Percentiles rank a stretch among this genome's conserved stretches.
Evolutionary conservation across 129 eudicot species (phyloP).

Genomic region (carrot (Daucus carota)): DH1_v3.0 NC_030381.2:1297001-1297500

Average conservation of each 20-base stretch:
- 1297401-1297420: neutral
- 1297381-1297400: neutral
- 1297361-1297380: neutral
- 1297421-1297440: neutral
- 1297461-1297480: neutral
- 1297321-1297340: neutral
- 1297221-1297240: neutral
- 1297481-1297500: neutral
- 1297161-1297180: neutral
- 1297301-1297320: neutral
- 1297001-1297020: neutral
- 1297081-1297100: neutral
- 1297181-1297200: neutral
- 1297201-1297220: neutral
- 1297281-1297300: neutral
- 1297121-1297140: neutral
- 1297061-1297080: neutral
- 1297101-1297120: neutral
- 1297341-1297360: neutral
- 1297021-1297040: neutral
- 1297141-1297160: neutral
- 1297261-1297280: neutral
- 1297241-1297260: neutral
- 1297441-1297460: neutral
- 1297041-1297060: neutral